Percentiles rank a stretch among this genome's conserved stretches.
Evolutionary conservation across 495 filamentous ascomycete species (phyloP).

Genomic region (Aspergillus biplanus): DNA sequence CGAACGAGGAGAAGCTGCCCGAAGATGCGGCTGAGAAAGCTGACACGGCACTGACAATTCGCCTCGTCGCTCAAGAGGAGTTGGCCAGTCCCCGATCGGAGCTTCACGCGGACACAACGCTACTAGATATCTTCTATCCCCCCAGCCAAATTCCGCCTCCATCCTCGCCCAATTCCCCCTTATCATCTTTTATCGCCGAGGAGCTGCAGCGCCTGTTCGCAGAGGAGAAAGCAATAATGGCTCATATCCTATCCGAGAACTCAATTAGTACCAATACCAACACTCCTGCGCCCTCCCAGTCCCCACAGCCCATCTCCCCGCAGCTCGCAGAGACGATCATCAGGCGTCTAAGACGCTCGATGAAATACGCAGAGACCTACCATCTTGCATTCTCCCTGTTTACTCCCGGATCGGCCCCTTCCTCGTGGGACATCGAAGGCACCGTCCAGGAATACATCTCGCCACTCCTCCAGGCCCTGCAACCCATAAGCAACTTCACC

Average conservation of each 20-base stretch:
- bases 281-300: conserved; percentile 41
- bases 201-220: conserved; percentile 79
- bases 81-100: conserved; percentile 56
- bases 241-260: conserved; percentile 70
- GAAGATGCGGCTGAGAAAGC: conserved; percentile 32
- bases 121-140: conserved; percentile 80
- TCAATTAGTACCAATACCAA: conserved; percentile 23
- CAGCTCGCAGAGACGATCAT: conserved; percentile 57
- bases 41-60: conserved; percentile 68
- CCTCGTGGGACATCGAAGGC: conserved; percentile 87
- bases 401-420: conserved; percentile 73
- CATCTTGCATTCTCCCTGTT: conserved; percentile 96
- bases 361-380: conserved; percentile 93
- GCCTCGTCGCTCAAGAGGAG: conserved; percentile 65
- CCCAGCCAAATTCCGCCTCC: conserved; percentile 71
- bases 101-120: conserved; percentile 68
- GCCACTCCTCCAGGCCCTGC: conserved; percentile 77
- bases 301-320: conserved; percentile 37
- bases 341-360: conserved; percentile 71
- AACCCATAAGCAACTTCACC: conserved; percentile 90
- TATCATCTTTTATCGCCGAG: conserved; percentile 80
- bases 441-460: conserved; percentile 81
- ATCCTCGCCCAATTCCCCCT: conserved; percentile 68
- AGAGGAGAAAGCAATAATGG: conserved; percentile 88
- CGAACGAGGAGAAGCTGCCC: conserved; percentile 37